Evolutionary conservation across 106 monocot genomes (phyloP).

Genomic region (Vanilla planifolia): DNA sequence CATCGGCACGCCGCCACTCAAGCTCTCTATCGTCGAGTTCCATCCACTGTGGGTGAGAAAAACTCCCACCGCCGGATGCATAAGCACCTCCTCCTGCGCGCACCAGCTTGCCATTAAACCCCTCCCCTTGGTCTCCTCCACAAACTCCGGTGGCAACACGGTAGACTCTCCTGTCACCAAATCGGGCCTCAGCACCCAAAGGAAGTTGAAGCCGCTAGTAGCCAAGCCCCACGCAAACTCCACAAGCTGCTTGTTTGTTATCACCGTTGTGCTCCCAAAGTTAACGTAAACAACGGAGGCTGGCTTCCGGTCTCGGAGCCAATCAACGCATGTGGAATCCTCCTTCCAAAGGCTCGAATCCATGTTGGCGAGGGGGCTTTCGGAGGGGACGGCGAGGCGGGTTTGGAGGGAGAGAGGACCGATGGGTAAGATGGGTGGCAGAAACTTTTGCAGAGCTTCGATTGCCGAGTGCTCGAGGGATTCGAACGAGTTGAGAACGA

Average conservation of each 20-base stretch:
- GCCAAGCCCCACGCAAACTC: constrained; percentile 42
- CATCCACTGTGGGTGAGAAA: constrained; percentile 76
- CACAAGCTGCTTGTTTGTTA: constrained; percentile 14
- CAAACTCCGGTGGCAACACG: constrained; percentile 14
- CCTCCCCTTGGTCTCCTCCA: constrained; percentile 13
- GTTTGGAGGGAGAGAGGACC: not conserved
- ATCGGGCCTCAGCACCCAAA: constrained; percentile 40
- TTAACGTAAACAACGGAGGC: constrained; percentile 12
- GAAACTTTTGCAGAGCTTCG: not conserved
- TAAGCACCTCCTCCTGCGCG: constrained; percentile 30
- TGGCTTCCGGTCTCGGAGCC: constrained; percentile 18
- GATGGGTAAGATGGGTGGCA: not conserved
- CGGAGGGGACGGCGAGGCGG: not conserved
- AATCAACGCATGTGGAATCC: constrained; percentile 15
- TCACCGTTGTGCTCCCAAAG: constrained; percentile 17
- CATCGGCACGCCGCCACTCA: constrained; percentile 11
- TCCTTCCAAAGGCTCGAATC: constrained; percentile 32
- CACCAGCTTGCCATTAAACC: constrained; percentile 35
- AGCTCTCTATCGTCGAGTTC: constrained; percentile 43
- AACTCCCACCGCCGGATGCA: constrained; percentile 29
- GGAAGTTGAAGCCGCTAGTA: constrained; percentile 13
- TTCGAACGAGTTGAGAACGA: constrained; percentile 9
- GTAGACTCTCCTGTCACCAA: constrained; percentile 18
- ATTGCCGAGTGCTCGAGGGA: not conserved
- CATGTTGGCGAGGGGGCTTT: not conserved